These are phyloP conservation scores for Suillus paluster DNA, from an alignment of 768 basidiomycete species.

Conservation along the genomic window DNA sequence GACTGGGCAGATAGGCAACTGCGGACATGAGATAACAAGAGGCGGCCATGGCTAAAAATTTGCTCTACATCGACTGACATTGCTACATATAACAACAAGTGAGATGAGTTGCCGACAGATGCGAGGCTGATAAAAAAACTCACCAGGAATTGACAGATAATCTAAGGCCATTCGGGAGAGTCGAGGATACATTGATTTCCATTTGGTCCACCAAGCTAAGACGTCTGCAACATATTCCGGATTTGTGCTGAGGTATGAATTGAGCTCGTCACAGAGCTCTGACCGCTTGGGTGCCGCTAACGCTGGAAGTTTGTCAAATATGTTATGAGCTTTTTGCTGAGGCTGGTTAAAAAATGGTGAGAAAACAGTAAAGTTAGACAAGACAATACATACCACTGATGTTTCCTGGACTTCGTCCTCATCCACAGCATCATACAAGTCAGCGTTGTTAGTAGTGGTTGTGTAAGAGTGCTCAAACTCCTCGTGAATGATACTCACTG, in stretches of 20 bases:
- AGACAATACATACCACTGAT: slow-evolving; percentile 7
- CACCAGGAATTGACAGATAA: slow-evolving; percentile 38
- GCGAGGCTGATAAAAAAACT: slow-evolving; percentile 17
- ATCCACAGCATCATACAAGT: background rate
- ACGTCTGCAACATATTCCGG: slow-evolving; percentile 27
- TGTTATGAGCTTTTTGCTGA: background rate
- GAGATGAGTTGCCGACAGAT: slow-evolving; percentile 15
- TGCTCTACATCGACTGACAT: slow-evolving; percentile 15
- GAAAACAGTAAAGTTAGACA: background rate
- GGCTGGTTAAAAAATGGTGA: background rate
- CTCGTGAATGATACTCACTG: slow-evolving; percentile 23
- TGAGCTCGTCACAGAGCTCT: slow-evolving; percentile 32
- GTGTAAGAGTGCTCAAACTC: slow-evolving; percentile 20
- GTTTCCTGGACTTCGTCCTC: background rate
- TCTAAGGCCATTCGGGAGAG: slow-evolving; percentile 41
- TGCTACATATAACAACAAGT: slow-evolving; percentile 16
- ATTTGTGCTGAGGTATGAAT: slow-evolving; percentile 30
- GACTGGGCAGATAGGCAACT: slow-evolving; percentile 29
- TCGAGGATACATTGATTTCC: slow-evolving; percentile 26
- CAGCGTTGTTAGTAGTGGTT: background rate
- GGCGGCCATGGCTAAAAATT: slow-evolving; percentile 14
- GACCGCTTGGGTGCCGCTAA: background rate
- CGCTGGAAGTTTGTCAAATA: background rate
- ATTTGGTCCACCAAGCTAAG: slow-evolving; percentile 37
- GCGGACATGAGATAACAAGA: slow-evolving; percentile 27